Conservation (phyloP, 331 rosid genomes). For the Acacia pycnantha region DNA sequence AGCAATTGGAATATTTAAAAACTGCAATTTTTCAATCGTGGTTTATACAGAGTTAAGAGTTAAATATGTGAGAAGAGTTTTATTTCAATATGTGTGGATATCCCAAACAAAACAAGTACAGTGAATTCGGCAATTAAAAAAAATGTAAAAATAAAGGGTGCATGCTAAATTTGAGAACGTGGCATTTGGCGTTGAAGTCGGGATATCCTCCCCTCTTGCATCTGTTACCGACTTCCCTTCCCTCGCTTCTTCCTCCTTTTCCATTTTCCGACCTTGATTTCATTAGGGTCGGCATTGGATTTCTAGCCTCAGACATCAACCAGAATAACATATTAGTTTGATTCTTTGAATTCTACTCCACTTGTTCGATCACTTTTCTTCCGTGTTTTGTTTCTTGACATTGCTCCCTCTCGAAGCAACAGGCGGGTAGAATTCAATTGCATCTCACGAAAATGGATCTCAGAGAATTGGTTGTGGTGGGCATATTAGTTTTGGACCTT, state of each 20-base stretch:
- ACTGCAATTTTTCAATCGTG: too few relatives aligned
- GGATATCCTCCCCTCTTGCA: background rate
- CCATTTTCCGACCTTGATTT: conserved; percentile 33
- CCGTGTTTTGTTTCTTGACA: background rate
- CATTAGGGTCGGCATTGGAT: conserved; percentile 42
- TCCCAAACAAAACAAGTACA: too few relatives aligned
- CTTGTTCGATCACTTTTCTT: background rate
- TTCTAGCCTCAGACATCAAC: background rate
- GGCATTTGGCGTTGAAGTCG: conserved; percentile 27
- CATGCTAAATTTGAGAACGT: background rate
- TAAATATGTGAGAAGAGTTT: too few relatives aligned
- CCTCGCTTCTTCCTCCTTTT: background rate
- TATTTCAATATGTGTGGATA: too few relatives aligned
- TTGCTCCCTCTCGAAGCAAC: conserved; percentile 24
- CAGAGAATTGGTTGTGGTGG: conserved; percentile 1
- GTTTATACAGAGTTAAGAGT: too few relatives aligned
- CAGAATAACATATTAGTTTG: background rate
- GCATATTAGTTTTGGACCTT: conserved; percentile 26
- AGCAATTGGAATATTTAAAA: too few relatives aligned
- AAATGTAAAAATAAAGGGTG: background rate
- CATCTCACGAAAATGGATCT: conserved; percentile 39
- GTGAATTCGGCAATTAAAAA: background rate
- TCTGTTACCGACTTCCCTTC: background rate
- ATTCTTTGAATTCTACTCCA: background rate
- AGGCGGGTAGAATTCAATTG: background rate